These are phyloP conservation scores for Erysimum cheiranthoides DNA, from an alignment of 345 rosid species.

Conservation along the genomic window DNA sequence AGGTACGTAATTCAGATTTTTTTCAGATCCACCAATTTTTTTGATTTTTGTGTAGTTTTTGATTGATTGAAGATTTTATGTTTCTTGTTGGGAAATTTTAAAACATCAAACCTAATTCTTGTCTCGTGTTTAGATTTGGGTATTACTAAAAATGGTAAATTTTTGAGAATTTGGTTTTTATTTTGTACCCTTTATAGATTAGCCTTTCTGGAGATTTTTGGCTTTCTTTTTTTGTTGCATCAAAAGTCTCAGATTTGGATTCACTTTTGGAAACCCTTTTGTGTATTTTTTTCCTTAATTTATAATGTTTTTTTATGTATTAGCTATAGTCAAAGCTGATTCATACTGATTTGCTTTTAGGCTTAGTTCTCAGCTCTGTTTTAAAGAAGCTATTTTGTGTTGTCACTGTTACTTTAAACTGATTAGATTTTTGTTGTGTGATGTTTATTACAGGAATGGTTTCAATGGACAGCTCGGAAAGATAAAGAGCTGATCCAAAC, in stretches of 20 bases:
- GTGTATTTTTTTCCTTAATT: not conserved
- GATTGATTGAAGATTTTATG: not conserved
- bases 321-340: conserved; percentile 27
- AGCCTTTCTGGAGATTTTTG: conserved; percentile 29
- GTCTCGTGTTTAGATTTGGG: not conserved
- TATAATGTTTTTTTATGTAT: not conserved
- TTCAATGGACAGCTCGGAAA: conserved; percentile 46
- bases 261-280: conserved; percentile 7
- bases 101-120: conserved; percentile 9
- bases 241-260: conserved; percentile 36
- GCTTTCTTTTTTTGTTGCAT: not conserved
- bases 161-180: conserved; percentile 19
- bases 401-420: not conserved
- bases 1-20: conserved; percentile 21
- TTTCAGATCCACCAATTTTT: conserved; percentile 33
- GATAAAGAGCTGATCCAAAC: conserved; percentile 40
- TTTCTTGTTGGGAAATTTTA: conserved; percentile 1
- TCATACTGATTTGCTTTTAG: not conserved
- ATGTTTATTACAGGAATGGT: conserved; percentile 19
- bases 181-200: conserved; percentile 18
- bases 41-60: not conserved
- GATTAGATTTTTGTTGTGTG: conserved; percentile 15
- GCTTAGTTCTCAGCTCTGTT: conserved; percentile 20
- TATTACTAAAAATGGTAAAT: conserved; percentile 21
- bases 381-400: not conserved